These are phyloP conservation scores for Penicillium aurantiogriseum DNA, from an alignment of 2,329 filamentous ascomycete genomes.

Conservation along the genomic window DNA sequence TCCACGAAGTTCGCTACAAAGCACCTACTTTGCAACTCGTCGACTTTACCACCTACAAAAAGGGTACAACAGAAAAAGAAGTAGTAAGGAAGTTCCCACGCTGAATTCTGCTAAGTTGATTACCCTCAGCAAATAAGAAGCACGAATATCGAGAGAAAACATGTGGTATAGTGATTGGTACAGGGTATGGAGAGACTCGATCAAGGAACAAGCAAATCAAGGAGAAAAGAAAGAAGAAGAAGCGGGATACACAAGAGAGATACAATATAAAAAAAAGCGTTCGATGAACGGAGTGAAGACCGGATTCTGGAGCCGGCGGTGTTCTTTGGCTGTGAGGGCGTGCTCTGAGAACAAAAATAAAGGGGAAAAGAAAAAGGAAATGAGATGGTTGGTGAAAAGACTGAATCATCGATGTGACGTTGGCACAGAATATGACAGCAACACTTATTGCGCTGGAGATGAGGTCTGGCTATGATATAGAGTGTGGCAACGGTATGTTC, in stretches of 20 bases:
- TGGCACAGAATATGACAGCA: constrained; percentile 8
- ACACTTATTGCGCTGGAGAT: constrained; percentile 3
- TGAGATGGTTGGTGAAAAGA: constrained; percentile 1
- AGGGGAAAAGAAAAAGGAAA: constrained; percentile 5
- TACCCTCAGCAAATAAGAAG: constrained; percentile 7
- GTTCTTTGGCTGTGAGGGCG: background rate
- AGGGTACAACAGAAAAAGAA: background rate
- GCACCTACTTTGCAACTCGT: background rate
- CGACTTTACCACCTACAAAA: background rate
- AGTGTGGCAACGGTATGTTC: constrained; percentile 9
- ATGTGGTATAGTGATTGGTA: constrained; percentile 30
- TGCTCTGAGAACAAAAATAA: background rate
- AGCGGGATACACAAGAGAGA: background rate
- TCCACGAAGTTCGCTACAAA: background rate
- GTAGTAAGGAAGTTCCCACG: background rate
- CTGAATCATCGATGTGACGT: background rate
- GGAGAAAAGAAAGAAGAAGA: background rate
- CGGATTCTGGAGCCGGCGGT: background rate
- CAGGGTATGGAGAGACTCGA: constrained; percentile 23
- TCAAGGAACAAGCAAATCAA: background rate
- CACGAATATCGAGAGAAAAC: constrained; percentile 14
- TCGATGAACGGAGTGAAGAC: constrained; percentile 4
- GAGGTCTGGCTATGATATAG: constrained; percentile 11
- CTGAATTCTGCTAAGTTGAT: constrained; percentile 13
- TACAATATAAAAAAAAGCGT: constrained; percentile 1